Conservation (phyloP, 768 basidiomycete genomes). For the Boletus subcaerulescens region DNA sequence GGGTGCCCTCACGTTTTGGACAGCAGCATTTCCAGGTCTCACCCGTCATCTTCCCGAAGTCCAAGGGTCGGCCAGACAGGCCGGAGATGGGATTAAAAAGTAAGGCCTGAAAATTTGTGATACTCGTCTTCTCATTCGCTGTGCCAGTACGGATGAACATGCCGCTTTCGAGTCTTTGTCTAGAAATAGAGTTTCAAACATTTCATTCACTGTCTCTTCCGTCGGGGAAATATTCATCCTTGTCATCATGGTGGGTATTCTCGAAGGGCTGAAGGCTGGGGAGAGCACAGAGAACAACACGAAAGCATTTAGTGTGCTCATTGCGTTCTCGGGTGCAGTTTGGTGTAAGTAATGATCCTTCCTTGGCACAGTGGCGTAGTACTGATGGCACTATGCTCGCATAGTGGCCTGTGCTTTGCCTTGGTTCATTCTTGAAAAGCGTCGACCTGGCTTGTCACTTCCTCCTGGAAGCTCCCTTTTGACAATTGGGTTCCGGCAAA, state of each 20-base stretch:
- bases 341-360: conserved; percentile 51
- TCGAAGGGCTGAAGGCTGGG: conserved; percentile 60
- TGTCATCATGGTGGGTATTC: conserved; percentile 70
- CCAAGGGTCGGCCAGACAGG: conserved; percentile 45
- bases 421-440: conserved; percentile 71
- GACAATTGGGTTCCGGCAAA: conserved; percentile 68
- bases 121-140: neutral
- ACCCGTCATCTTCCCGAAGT: conserved; percentile 69
- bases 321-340: conserved; percentile 74
- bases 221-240: conserved; percentile 69
- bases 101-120: conserved; percentile 18
- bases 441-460: conserved; percentile 59
- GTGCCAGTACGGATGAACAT: conserved; percentile 47
- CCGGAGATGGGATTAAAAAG: conserved; percentile 46
- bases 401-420: conserved; percentile 65
- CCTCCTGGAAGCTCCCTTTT: conserved; percentile 53
- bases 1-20: conserved; percentile 78
- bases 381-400: neutral
- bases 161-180: conserved; percentile 56
- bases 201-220: conserved; percentile 69
- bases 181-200: conserved; percentile 71
- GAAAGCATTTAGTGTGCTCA: conserved; percentile 69
- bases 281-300: conserved; percentile 70
- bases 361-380: rapidly evolving
- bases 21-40: conserved; percentile 77